These are phyloP conservation scores for Dactylellina drechsleri DNA, from an alignment of 2,329 filamentous ascomycete species.

Conservation along the genomic window DNA sequence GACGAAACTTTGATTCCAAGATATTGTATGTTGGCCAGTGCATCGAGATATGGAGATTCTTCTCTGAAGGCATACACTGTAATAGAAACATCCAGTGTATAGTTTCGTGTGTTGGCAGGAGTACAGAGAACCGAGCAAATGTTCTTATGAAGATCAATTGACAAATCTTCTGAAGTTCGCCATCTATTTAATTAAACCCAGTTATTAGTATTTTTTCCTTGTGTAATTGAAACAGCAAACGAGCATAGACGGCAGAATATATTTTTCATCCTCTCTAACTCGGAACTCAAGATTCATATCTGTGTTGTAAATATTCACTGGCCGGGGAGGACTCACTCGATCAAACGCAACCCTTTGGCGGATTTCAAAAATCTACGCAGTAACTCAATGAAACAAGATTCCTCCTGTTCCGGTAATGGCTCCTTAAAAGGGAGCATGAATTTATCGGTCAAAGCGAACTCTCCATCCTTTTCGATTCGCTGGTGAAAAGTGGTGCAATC, in stretches of 20 bases:
- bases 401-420: conserved; percentile 8
- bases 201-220: no score
- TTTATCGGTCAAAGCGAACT: conserved; percentile 12
- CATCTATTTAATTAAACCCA: conserved; percentile 6
- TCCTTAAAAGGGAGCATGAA: conserved; percentile 11
- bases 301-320: conserved; percentile 6
- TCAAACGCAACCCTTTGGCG: conserved; percentile 8
- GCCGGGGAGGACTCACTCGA: conserved; percentile 18
- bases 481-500: conserved; percentile 9
- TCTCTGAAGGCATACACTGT: conserved; percentile 23
- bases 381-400: conserved; percentile 23
- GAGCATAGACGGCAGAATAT: not conserved
- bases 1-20: conserved; percentile 35
- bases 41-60: conserved; percentile 27
- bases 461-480: not conserved
- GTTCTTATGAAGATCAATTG: conserved; percentile 13
- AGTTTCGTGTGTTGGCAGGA: conserved; percentile 14
- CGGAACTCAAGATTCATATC: not conserved
- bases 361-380: conserved; percentile 15
- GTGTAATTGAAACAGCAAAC: not conserved
- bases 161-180: conserved; percentile 30
- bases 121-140: conserved; percentile 33
- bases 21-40: conserved; percentile 22
- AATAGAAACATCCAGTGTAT: conserved; percentile 14
- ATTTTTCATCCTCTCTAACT: not conserved